A percentile compares a stretch with the other conserved stretches of the same genome.
Evolutionary conservation across 257 asterid genomes (phyloP).

Genomic region (Solanum ossicruentum): DNA sequence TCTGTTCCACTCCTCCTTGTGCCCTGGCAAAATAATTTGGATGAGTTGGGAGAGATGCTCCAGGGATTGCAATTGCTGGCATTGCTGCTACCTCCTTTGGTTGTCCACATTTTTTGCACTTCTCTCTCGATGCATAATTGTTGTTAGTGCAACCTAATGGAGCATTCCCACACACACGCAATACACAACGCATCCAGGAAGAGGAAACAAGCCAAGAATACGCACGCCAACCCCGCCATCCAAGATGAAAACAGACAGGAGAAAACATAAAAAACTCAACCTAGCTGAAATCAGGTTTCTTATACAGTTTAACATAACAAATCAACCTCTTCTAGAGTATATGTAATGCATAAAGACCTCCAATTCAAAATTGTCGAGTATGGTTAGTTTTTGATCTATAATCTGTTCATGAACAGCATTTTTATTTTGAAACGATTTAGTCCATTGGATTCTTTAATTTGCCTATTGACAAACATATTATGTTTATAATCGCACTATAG

Average conservation of each 20-base stretch:
- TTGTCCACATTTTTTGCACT: slow-evolving; percentile 97
- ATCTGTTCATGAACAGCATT: neutral
- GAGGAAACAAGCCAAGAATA: slow-evolving; percentile 56
- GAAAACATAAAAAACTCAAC: slow-evolving; percentile 49
- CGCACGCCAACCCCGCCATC: slow-evolving; percentile 75
- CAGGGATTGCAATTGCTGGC: slow-evolving; percentile 80
- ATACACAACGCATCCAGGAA: slow-evolving; percentile 74
- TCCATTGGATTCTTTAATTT: neutral
- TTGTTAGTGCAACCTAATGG: slow-evolving; percentile 97
- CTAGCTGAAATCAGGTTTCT: slow-evolving; percentile 32
- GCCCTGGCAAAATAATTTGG: slow-evolving; percentile 81
- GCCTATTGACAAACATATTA: neutral
- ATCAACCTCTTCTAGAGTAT: neutral
- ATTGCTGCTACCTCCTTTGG: slow-evolving; percentile 92
- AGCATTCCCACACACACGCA: slow-evolving; percentile 72
- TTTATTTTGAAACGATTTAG: neutral
- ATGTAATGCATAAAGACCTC: neutral
- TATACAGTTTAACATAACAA: neutral
- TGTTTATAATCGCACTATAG: neutral
- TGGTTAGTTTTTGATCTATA: neutral
- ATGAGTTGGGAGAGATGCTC: slow-evolving; percentile 75
- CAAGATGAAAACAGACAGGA: slow-evolving; percentile 41
- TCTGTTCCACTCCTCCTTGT: slow-evolving; percentile 49
- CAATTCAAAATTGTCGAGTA: neutral
- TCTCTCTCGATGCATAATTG: slow-evolving; percentile 96